Conservation (phyloP, 2,329 filamentous ascomycete genomes). For the Venturiaceae sp. region DNA sequence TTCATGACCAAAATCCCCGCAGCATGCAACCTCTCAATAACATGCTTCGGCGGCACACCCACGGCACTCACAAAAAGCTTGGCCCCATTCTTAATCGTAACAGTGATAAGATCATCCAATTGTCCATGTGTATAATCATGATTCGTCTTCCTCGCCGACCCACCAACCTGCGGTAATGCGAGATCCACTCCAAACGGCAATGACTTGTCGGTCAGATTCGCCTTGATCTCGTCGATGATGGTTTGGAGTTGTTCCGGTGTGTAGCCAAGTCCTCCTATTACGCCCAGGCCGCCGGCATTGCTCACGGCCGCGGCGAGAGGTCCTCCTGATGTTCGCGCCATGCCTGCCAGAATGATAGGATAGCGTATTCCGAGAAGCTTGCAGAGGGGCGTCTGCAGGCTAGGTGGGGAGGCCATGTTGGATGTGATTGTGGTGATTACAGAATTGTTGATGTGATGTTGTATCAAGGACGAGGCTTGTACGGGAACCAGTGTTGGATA, state of each 20-base stretch:
- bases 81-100: conserved; percentile 77
- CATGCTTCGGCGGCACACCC: conserved; percentile 65
- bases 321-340: conserved; percentile 77
- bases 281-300: conserved; percentile 73
- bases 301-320: conserved; percentile 76
- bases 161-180: conserved; percentile 81
- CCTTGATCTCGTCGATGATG: conserved; percentile 81
- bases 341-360: conserved; percentile 85
- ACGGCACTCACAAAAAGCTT: conserved; percentile 80
- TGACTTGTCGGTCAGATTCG: conserved; percentile 52
- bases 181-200: conserved; percentile 89
- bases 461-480: not conserved
- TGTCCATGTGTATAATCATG: conserved; percentile 91
- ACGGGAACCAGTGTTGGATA: not conserved
- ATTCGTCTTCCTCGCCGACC: conserved; percentile 76
- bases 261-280: conserved; percentile 59
- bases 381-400: conserved; percentile 69
- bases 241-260: conserved; percentile 64
- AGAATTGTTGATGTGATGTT: not conserved
- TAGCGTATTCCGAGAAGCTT: conserved; percentile 73
- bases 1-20: conserved; percentile 87
- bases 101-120: conserved; percentile 77
- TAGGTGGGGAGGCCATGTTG: conserved; percentile 13
- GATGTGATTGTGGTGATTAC: not conserved
- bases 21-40: conserved; percentile 68